phyloP scores from a whole-genome alignment of 1,284 basidiomycete genomes.

The Cryptococcus sp. region DNA sequence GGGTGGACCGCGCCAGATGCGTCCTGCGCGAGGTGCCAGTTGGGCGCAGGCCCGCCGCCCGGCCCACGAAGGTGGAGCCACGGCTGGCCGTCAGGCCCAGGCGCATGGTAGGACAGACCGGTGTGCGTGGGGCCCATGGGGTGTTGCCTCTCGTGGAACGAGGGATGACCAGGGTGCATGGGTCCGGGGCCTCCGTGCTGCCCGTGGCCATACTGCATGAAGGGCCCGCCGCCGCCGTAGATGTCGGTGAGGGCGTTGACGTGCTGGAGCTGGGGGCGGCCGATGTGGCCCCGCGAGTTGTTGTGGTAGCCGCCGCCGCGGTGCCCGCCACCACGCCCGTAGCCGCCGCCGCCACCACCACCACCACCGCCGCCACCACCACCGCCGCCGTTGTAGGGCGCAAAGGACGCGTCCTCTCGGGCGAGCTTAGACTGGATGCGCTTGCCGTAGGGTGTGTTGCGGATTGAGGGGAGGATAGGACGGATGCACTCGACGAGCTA shows the following conservation, averaged over 20 bases:
- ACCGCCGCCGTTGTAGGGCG: constrained; percentile 50
- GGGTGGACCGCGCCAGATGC: constrained; percentile 6
- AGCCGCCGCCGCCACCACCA: constrained; percentile 45
- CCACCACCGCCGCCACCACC: constrained; percentile 50
- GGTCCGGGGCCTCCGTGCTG: constrained; percentile 10
- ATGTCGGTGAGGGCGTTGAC: constrained; percentile 51
- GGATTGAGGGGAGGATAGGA: constrained; percentile 90
- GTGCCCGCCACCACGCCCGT: constrained; percentile 31
- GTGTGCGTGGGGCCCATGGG: constrained; percentile 33
- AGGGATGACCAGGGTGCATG: constrained; percentile 1
- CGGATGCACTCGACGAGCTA: constrained; percentile 88
- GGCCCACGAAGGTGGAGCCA: constrained; percentile 47
- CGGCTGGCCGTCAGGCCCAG: constrained; percentile 46
- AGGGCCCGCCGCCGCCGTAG: constrained; percentile 46
- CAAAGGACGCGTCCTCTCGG: constrained; percentile 70
- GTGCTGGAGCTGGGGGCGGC: constrained; percentile 50
- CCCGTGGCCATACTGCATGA: constrained; percentile 32
- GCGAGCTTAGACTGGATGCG: constrained; percentile 96
- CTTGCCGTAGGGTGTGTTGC: constrained; percentile 96
- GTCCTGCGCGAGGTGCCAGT: constrained; percentile 27
- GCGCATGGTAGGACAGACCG: constrained; percentile 46
- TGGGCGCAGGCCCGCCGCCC: constrained; percentile 37
- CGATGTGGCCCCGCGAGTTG: constrained; percentile 35
- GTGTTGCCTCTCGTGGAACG: neutral
- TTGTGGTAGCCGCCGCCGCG: constrained; percentile 24